These are phyloP conservation scores for Stephanodiscus minutulus DNA, from an alignment of 108 stramenopile genomes.

Conservation along the genomic window DNA sequence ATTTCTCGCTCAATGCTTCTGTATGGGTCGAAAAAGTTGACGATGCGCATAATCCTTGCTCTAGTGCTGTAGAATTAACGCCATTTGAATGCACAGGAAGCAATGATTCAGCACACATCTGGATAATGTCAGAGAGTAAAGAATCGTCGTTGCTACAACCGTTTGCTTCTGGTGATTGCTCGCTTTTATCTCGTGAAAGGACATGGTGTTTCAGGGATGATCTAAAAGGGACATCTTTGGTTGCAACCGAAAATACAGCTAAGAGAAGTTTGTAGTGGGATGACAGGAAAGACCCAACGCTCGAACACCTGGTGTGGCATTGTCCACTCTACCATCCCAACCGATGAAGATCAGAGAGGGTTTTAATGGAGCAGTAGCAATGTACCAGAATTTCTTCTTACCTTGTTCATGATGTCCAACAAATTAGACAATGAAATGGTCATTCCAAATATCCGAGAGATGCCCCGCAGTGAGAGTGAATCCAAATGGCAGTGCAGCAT, in stretches of 20 bases:
- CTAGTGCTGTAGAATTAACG: neutral
- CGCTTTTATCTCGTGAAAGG: conserved; percentile 1
- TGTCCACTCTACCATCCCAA: neutral
- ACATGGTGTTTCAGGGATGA: conserved; percentile 10
- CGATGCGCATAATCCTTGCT: neutral
- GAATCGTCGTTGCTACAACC: neutral
- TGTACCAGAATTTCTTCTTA: neutral
- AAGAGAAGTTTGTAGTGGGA: conserved; percentile 33
- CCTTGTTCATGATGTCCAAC: conserved; percentile 13
- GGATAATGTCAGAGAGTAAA: conserved; percentile 16
- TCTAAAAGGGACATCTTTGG: conserved; percentile 2
- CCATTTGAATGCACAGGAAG: neutral
- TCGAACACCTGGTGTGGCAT: neutral
- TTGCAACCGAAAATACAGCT: conserved; percentile 25
- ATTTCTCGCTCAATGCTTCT: conserved; percentile 7
- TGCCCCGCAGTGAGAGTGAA: conserved; percentile 11
- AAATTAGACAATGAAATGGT: conserved; percentile 10
- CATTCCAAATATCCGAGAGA: conserved; percentile 30
- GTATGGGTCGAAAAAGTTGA: neutral
- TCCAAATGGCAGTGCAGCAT: neutral
- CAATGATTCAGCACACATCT: conserved; percentile 13
- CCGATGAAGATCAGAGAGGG: neutral
- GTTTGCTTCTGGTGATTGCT: neutral
- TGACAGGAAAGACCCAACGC: conserved; percentile 16
- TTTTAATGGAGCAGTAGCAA: neutral